Base-by-base conservation (phyloP, 106 monocot genomes). In the Apostasia ramifera region DNA sequence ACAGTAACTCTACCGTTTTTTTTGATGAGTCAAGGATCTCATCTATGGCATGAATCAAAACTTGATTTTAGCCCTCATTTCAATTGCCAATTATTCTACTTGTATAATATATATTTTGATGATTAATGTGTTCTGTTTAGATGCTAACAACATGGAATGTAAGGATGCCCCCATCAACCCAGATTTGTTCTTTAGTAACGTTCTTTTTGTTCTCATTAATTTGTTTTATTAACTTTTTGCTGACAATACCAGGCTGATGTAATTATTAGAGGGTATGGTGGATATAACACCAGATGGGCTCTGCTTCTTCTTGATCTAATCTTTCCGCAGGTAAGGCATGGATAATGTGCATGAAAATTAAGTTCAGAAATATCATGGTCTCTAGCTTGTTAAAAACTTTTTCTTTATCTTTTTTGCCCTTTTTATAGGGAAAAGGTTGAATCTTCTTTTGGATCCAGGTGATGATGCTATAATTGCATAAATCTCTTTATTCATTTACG, bases 231-330 rank as follows among this genome's bases (percentile, higher is more conserved):
- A 26, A 8, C 73, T 12, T 62, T 39, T 0, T 65, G 65, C 7
- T 65, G 9, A 2, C 12, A 48, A 47, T 65, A 58, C 57, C 82
- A 98, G 97, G 92, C 92, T 61, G 97, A 98, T 78, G 53, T 98
- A 70, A 44, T 93, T 68, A 81, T 83, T 40, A 86, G 97, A 80
- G 97, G 97, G 6, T 98, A 90, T 71, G 97, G 92, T 66, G 97
- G 97, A 65, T 98, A 98, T 70, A 98, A 84, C 83, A 90, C 97
- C 46, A 92, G 76, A 50, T 90, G 88, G 97, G 92, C 92, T 52
- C 63, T 90, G 63, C 79, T 89, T 69, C 77, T 98, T 74, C 87
- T 98, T 38, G 47, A 80, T 76, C 82, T 82, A 47, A 49, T 97
- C 13, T 97, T 97, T 72, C 84, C 88, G 42, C 61, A 71, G 68